Evolutionary conservation across 306 rosid species (phyloP).

Genomic region (Prunus armeniaca): DNA sequence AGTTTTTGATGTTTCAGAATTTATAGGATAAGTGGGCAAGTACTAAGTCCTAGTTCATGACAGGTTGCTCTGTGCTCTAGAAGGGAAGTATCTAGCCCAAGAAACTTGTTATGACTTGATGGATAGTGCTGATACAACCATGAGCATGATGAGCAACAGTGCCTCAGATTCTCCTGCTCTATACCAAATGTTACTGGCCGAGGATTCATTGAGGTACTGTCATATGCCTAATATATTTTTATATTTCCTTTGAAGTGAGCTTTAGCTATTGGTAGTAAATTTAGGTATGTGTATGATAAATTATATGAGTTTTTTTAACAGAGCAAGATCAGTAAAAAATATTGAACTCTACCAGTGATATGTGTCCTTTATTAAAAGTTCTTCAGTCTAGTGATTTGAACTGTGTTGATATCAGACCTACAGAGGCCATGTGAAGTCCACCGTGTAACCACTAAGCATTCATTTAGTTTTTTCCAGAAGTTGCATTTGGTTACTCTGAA

Average conservation of each 20-base stretch:
- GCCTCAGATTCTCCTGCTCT: conserved; percentile 66
- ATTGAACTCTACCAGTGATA: neutral
- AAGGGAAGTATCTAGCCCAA: conserved; percentile 80
- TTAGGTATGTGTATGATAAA: neutral
- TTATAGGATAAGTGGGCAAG: neutral
- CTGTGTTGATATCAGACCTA: neutral
- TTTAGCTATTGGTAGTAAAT: neutral
- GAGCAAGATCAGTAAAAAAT: neutral
- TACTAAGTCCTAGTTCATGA: conserved; percentile 14
- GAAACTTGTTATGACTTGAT: conserved; percentile 54
- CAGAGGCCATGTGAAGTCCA: neutral
- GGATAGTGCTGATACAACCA: conserved; percentile 36
- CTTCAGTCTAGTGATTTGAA: neutral
- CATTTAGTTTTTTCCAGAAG: neutral
- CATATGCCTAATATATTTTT: neutral
- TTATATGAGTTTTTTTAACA: neutral
- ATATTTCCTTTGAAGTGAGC: neutral
- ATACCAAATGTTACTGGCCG: conserved; percentile 67
- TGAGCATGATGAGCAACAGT: conserved; percentile 54
- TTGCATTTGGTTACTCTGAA: neutral
- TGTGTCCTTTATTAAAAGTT: neutral
- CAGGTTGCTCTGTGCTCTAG: conserved; percentile 86
- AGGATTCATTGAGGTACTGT: conserved; percentile 84
- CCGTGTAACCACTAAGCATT: neutral
- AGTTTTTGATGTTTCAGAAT: neutral